Evolutionary conservation across 805 yeast genomes (phyloP).

Genomic region (Scheffersomyces coipomensis): DNA sequence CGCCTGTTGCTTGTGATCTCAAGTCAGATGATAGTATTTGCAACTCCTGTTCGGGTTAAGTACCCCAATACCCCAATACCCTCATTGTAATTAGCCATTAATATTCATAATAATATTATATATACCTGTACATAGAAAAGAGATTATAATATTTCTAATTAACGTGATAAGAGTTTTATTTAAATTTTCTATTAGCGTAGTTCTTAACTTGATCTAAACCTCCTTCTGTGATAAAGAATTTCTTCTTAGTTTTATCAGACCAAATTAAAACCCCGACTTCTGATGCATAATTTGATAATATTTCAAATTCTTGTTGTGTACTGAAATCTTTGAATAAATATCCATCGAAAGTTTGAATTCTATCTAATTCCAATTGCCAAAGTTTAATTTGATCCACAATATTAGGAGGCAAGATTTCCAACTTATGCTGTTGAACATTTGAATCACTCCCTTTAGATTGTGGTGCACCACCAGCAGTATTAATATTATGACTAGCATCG

Average conservation of each 20-base stretch:
- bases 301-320: conserved; percentile 71
- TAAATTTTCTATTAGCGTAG: conserved; percentile 54
- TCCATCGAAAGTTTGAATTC: conserved; percentile 86
- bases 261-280: conserved; percentile 92
- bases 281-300: conserved; percentile 71
- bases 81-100: no score
- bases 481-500: conserved; percentile 48
- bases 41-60: conserved; percentile 41
- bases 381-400: conserved; percentile 94
- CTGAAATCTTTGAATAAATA: conserved; percentile 84
- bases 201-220: conserved; percentile 91
- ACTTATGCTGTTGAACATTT: conserved; percentile 43
- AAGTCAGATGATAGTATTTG: conserved; percentile 27
- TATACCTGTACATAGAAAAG: neutral
- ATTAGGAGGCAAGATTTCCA: conserved; percentile 83
- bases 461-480: conserved; percentile 43
- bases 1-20: conserved; percentile 31
- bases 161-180: neutral
- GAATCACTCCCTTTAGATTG: conserved; percentile 22
- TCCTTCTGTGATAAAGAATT: conserved; percentile 83
- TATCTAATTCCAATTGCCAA: conserved; percentile 95
- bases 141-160: neutral
- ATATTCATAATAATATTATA: no score
- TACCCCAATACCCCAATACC: no score
- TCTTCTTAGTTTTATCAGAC: conserved; percentile 67